Evolutionary conservation across 208 protist species (phyloP), one percentile per base, ranked within the genome.

Genomic region (Porcisia hertigi): DNA sequence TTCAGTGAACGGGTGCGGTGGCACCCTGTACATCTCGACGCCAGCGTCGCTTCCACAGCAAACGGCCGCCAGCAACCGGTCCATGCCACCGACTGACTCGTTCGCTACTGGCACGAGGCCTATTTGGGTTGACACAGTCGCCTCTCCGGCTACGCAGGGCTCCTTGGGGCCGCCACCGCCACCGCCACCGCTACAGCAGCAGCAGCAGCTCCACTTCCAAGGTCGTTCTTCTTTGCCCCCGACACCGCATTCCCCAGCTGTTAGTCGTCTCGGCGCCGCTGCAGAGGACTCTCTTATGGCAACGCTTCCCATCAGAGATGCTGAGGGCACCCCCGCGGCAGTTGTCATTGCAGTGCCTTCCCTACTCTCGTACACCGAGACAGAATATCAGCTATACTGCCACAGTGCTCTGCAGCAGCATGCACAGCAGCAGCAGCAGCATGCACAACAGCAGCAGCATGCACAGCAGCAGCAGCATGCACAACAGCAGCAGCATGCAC

Each of bases 381-480:
- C 36, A 4, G 69, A 36, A 34, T n/a, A 49, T 30, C 69, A 73
- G 69, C 53, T 49, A 36, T 73, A 62, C 34, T 63, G 69, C 36
- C 34, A 62, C 36, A 30, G 34, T 6, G 69, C 34, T 41, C 69
- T 73, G 16, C 69, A 63, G 25, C 53, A 72, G 34, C n/a, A n/a
- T n/a, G n/a, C n/a, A n/a, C n/a, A n/a, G n/a, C n/a, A n/a, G n/a
- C n/a, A n/a, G n/a, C n/a, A n/a, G n/a, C n/a, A n/a, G n/a, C n/a
- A n/a, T n/a, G n/a, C n/a, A n/a, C n/a, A n/a, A n/a, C n/a, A n/a
- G n/a, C n/a, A n/a, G n/a, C n/a, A n/a, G n/a, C n/a, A n/a, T n/a
- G n/a, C n/a, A n/a, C n/a, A n/a, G n/a, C n/a, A n/a, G n/a, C n/a
- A n/a, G n/a, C n/a, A n/a, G n/a, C n/a, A n/a, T n/a, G n/a, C n/a